Evolutionary conservation across 2,329 filamentous ascomycete species (phyloP).

Genomic region (Exophiala alcalophila): DNA sequence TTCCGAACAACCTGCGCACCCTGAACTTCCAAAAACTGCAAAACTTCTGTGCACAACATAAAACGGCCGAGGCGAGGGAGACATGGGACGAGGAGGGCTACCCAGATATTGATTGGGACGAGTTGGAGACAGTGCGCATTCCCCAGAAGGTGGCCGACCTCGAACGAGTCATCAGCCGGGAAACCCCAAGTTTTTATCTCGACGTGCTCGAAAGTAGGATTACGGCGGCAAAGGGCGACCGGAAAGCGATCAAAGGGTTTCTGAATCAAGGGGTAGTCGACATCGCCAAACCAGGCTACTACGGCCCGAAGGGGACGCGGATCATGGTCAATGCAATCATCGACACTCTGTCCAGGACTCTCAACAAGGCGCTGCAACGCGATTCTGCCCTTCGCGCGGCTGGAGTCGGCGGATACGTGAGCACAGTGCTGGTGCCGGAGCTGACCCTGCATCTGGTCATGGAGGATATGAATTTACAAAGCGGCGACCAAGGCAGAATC

Average conservation of each 20-base stretch:
- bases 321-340: conserved; percentile 56
- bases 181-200: conserved; percentile 58
- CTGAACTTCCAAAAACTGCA: conserved; percentile 27
- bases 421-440: conserved; percentile 75
- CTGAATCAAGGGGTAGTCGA: conserved; percentile 45
- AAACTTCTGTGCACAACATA: conserved; percentile 27
- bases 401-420: conserved; percentile 66
- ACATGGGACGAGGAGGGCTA: conserved; percentile 58
- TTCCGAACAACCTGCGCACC: conserved; percentile 21
- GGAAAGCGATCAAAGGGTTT: conserved; percentile 46
- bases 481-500: conserved; percentile 40
- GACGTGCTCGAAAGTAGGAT: conserved; percentile 47
- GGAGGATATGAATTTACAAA: conserved; percentile 55
- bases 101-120: conserved; percentile 71
- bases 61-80: conserved; percentile 21
- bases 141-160: conserved; percentile 54
- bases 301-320: conserved; percentile 70
- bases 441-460: conserved; percentile 54
- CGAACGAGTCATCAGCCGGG: conserved; percentile 58
- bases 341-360: conserved; percentile 41
- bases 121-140: conserved; percentile 53
- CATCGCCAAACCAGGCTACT: conserved; percentile 72
- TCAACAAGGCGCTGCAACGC: conserved; percentile 61
- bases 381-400: conserved; percentile 66
- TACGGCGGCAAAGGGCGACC: conserved; percentile 23